Evolutionary conservation across 768 basidiomycete genomes (phyloP).

Genomic region (Leccinum rimulosum): DNA sequence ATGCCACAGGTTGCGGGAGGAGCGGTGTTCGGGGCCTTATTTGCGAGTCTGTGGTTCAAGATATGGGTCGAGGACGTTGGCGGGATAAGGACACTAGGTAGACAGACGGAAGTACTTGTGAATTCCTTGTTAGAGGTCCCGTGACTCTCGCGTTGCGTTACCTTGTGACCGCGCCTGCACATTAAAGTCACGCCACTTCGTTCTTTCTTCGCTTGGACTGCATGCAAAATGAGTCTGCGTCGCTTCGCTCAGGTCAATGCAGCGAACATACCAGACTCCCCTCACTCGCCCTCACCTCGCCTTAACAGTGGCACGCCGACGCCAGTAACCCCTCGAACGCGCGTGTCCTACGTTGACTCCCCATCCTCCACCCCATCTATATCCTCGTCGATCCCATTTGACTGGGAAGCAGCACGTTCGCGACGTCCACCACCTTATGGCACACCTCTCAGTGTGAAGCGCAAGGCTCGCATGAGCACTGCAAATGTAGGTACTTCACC

Average conservation of each 20-base stretch:
- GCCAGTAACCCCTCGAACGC: slow-evolving; percentile 44
- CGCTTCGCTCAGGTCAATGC: slow-evolving; percentile 53
- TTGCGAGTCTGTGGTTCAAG: slow-evolving; percentile 54
- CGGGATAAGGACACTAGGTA: slow-evolving; percentile 20
- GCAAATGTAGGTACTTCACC: slow-evolving; percentile 31
- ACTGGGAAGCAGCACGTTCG: slow-evolving; percentile 83
- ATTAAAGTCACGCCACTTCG: slow-evolving; percentile 15
- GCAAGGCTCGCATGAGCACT: slow-evolving; percentile 40
- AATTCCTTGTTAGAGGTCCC: background rate
- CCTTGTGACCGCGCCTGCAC: slow-evolving; percentile 21
- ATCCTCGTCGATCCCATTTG: slow-evolving; percentile 75
- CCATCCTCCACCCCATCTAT: slow-evolving; percentile 69
- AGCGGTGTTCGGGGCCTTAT: slow-evolving; percentile 48
- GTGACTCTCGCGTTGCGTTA: slow-evolving; percentile 28
- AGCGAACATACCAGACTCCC: slow-evolving; percentile 38
- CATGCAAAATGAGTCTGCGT: slow-evolving; percentile 48
- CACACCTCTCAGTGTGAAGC: slow-evolving; percentile 51
- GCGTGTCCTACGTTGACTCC: slow-evolving; percentile 55
- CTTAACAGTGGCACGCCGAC: slow-evolving; percentile 35
- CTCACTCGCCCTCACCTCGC: slow-evolving; percentile 39
- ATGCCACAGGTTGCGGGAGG: slow-evolving; percentile 66
- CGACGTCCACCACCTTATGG: slow-evolving; percentile 70
- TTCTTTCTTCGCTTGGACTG: slow-evolving; percentile 4
- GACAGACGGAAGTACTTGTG: slow-evolving; percentile 11
- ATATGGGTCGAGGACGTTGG: slow-evolving; percentile 44